Evolutionary conservation across 176 grass and related monocot genomes (phyloP).

Genomic region (Carex cristatella): DNA sequence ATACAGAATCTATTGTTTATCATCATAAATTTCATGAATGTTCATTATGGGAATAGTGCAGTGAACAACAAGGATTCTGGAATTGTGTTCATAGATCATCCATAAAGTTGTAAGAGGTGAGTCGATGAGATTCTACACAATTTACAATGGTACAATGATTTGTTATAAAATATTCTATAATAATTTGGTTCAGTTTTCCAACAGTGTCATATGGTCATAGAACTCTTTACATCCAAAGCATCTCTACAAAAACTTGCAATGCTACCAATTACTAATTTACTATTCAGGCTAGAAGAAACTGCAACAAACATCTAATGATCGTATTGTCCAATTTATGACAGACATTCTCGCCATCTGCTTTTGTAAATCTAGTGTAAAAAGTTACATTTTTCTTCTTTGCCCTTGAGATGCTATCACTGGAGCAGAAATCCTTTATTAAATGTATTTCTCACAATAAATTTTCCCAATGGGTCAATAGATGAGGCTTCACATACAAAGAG

Average conservation of each 20-base stretch:
- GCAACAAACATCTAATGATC: background rate
- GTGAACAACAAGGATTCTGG: background rate
- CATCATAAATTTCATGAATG: background rate
- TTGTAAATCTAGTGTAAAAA: background rate
- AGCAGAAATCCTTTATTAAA: background rate
- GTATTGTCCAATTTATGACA: background rate
- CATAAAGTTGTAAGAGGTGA: background rate
- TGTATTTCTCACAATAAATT: background rate
- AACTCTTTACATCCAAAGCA: background rate
- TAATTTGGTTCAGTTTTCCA: background rate
- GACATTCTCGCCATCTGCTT: background rate
- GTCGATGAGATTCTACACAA: background rate
- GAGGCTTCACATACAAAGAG: background rate
- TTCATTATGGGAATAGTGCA: background rate
- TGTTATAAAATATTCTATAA: background rate
- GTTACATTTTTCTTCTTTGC: background rate
- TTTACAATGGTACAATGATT: background rate
- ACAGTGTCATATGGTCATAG: background rate
- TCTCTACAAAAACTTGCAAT: background rate
- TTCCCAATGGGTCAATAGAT: background rate
- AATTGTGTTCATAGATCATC: background rate
- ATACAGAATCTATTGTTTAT: background rate
- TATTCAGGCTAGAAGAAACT: background rate
- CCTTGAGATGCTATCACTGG: background rate
- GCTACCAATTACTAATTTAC: background rate